A percentile compares a stretch with the other conserved stretches of the same genome.
These are phyloP conservation scores for Pseudonitzschia pungens DNA, from an alignment of 108 stramenopile species.

Conservation along the genomic window DNA sequence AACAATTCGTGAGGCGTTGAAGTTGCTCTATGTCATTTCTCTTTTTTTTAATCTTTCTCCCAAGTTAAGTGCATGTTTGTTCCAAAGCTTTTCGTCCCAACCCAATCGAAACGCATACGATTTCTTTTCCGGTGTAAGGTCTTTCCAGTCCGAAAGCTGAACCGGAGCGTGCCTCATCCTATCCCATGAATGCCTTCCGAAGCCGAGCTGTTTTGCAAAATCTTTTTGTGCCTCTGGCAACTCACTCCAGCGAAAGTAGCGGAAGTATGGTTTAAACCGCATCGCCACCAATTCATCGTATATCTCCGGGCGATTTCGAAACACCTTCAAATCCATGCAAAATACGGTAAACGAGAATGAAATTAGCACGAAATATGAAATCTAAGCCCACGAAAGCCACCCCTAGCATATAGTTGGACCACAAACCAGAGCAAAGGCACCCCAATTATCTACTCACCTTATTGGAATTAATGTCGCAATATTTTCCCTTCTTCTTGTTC, in stretches of 20 bases:
- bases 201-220: neutral
- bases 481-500: slow-evolving; percentile 15
- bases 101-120: neutral
- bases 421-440: too few relatives aligned
- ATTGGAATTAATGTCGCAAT: slow-evolving; percentile 5
- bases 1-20: too few relatives aligned
- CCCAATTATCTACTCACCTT: neutral
- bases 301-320: neutral
- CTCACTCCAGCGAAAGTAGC: neutral
- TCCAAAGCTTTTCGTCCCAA: neutral
- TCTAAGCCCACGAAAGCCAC: too few relatives aligned
- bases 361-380: too few relatives aligned
- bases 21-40: too few relatives aligned
- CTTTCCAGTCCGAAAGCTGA: neutral
- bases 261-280: neutral
- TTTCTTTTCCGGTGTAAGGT: neutral
- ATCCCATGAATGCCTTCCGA: neutral
- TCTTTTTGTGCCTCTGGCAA: neutral
- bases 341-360: neutral
- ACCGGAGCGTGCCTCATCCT: neutral
- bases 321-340: neutral
- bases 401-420: too few relatives aligned
- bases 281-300: neutral
- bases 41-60: too few relatives aligned
- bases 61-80: neutral